Base-by-base conservation (phyloP, 148 eudicot species). In the Chenopodium quinoa region DNA sequence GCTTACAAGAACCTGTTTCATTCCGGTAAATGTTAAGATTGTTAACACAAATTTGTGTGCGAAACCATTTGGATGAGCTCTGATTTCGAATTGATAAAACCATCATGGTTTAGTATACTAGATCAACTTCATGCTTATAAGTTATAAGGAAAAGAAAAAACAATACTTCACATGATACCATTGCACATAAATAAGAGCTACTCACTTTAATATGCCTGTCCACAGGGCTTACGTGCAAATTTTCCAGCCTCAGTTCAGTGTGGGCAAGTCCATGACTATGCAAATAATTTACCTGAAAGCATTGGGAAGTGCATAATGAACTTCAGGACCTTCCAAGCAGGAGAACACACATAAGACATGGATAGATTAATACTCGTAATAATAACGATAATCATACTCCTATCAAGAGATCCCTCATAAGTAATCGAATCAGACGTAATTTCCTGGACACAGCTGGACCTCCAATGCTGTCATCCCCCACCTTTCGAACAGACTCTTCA, bases 241-340 rank as follows among this genome's bases (percentile, higher is more conserved):
- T 97, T 76, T 97, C 99, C 75, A 97, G 88, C 87, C 92, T 94
- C 91, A 97, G 83, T 86, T 97, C 98, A 56, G 99, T 97, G 83
- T 97, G 99, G 71, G 99, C 99, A 46, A 97, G 96, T 85, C 99
- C 99, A 85, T 97, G 97, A 87, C 95, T 92, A 86, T 97, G 99
- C 83, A 97, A 84, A 83, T 97, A 97, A 89, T 97, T 97, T 74
- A 97, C 99, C 99, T 97, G 86, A 75, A 77, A n/a, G 58, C 75
- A 65, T 75, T 16, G 64, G 27, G 34, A 81, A 75, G 44, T 65
- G 54, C 58, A 52, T 34, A 27, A 44, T 75, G 22, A 73, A 32
- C 40, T 67, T 58, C 73, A 68, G 67, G 23, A 62, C 22, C n/a
- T 66, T 25, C 31, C 4, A 54, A 31, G 22, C 56, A 60, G 62